These are phyloP conservation scores for Discostella stelligeroides DNA, from an alignment of 108 stramenopile genomes.

Conservation along the genomic window DNA sequence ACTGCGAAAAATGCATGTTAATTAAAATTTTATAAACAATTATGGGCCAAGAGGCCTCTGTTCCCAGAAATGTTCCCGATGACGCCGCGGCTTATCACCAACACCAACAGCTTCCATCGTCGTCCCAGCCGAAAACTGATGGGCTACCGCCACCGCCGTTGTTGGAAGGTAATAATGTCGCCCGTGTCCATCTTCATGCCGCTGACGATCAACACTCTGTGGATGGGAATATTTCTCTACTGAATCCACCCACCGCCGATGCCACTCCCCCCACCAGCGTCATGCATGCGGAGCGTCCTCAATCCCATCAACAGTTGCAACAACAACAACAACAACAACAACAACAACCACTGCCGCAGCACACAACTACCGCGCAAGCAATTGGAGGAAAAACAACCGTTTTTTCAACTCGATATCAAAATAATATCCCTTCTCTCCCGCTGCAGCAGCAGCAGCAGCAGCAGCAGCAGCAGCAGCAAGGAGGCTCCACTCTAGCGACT, in stretches of 20 bases:
- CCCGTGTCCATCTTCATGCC: too few relatives aligned
- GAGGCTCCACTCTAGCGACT: slow-evolving; percentile 10
- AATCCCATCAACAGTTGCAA: slow-evolving; percentile 6
- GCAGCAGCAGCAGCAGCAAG: neutral
- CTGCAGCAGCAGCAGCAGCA: slow-evolving; percentile 21
- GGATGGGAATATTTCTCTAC: neutral
- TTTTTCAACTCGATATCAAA: neutral
- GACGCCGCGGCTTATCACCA: slow-evolving; percentile 2
- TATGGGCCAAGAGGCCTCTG: slow-evolving; percentile 48
- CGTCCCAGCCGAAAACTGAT: slow-evolving; percentile 1
- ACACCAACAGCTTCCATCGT: neutral
- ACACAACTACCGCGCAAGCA: neutral
- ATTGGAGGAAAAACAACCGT: slow-evolving; percentile 1
- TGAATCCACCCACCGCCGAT: neutral
- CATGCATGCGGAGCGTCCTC: slow-evolving; percentile 4
- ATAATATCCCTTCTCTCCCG: neutral
- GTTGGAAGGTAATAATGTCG: slow-evolving; percentile 3
- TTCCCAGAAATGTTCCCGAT: slow-evolving; percentile 18
- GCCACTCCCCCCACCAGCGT: neutral
- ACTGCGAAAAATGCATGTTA: too few relatives aligned
- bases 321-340: slow-evolving; percentile 18
- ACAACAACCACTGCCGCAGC: slow-evolving; percentile 19
- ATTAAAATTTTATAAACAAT: neutral
- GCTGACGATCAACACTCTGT: too few relatives aligned
- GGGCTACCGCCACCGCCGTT: slow-evolving; percentile 1